Evolutionary conservation across 2,329 filamentous ascomycete species (phyloP), one percentile per base, ranked within the genome.

Genomic region (Chaetomium sp.): DNA sequence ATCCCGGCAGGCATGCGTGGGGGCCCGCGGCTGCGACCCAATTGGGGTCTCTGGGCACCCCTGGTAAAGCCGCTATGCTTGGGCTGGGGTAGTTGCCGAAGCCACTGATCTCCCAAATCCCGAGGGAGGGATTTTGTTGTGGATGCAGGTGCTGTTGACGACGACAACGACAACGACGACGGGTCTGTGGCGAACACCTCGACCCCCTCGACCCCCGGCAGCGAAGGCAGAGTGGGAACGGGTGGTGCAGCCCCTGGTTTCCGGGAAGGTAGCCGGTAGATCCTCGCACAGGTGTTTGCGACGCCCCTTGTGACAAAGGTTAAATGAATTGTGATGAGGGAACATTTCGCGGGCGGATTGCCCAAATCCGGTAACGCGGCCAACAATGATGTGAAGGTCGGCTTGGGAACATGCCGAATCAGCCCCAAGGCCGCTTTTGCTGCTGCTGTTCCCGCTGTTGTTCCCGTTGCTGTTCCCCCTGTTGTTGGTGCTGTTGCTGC

Each of bases 251-350:
- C 47, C 2, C 45, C 35, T 0, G 64, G 59, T 48, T 49, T 52
- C 1, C 54, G 55, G 1, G 74, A 70, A n/a, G 92, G 89, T 12
- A 97, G 82, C 11, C 89, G 85, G 71, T 97, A 99, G 61, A 97
- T 85, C 38, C 94, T 82, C 4, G 92, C 89, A 68, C 87, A 88
- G 3, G 82, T 74, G 0, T 73, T 76, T 3, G 86, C 88, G 1
- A 86, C 80, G 33, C 94, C 92, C 54, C 89, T 84, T 41, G 79
- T 76, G 7, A 87, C 68, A 46, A 94, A 77, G 0, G 76, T 83
- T 53, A 97, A 75, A 49, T 79, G 81, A 46, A 91, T 79, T 0
- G 83, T 86, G 52, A 86, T 72, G 40, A 83, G 62, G 19, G 74
- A 68, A 27, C 19, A 27, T 51, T 74, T 69, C 8, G 65, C 55